These are phyloP conservation scores for Pseudogymnoascus sp. DNA, from an alignment of 2,329 filamentous ascomycete genomes.

Conservation along the genomic window DNA sequence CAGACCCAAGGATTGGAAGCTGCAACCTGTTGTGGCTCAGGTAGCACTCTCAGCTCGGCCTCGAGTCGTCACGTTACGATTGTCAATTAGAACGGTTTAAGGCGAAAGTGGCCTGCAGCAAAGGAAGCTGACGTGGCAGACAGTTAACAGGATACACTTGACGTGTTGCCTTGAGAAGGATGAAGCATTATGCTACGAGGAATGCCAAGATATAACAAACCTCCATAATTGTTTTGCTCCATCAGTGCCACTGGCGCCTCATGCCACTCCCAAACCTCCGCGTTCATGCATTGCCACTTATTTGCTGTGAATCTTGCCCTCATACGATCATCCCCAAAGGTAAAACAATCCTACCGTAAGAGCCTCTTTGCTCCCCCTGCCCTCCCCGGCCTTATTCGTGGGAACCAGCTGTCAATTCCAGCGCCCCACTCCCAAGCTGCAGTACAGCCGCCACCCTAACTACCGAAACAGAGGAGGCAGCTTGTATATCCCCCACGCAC, in stretches of 20 bases:
- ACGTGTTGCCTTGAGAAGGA: background rate
- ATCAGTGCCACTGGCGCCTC: background rate
- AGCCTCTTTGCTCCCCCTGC: background rate
- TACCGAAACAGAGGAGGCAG: background rate
- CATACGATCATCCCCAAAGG: background rate
- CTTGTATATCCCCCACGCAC: background rate
- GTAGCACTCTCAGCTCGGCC: background rate
- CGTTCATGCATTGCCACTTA: background rate
- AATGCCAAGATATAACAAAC: conserved; percentile 3
- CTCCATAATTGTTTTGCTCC: conserved; percentile 2
- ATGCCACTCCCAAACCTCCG: background rate
- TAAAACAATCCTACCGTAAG: conserved; percentile 6
- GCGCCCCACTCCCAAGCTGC: background rate
- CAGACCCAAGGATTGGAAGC: background rate
- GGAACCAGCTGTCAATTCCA: background rate
- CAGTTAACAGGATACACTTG: conserved; percentile 4
- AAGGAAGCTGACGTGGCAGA: background rate
- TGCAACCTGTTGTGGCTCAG: background rate
- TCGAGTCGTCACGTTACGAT: background rate
- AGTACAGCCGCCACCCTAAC: background rate
- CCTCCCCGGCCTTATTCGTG: background rate
- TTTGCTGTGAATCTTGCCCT: background rate
- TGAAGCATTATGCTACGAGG: background rate
- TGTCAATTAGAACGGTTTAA: background rate
- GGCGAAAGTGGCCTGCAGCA: background rate